Conservation (phyloP, 108 stramenopile genomes). For the Chaetoceros muelleri region DNA sequence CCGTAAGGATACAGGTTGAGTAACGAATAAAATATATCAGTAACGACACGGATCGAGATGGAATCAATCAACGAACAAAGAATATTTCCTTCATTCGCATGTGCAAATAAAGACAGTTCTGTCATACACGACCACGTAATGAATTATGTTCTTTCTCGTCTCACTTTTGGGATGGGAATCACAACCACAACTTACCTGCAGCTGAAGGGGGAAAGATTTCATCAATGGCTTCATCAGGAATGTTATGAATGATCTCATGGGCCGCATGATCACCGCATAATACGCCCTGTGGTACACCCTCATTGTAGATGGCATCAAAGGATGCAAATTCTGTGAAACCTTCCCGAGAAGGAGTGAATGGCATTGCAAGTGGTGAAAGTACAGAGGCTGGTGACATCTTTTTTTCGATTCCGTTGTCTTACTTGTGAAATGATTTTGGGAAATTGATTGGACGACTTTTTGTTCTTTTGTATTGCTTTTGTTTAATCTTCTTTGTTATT, state of each 20-base stretch:
- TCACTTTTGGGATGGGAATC: too few species aligned
- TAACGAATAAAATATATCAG: too few species aligned
- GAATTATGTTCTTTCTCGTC: too few species aligned
- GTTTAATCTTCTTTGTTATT: too few species aligned
- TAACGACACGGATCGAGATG: too few species aligned
- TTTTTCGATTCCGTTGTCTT: too few species aligned
- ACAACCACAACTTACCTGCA: not conserved
- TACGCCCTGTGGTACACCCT: constrained; percentile 12
- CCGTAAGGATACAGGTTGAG: too few species aligned
- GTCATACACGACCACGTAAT: not conserved
- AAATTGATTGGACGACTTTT: too few species aligned
- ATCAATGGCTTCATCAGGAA: constrained; percentile 37
- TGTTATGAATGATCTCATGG: constrained; percentile 21
- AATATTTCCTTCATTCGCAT: too few species aligned
- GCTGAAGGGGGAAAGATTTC: constrained; percentile 6
- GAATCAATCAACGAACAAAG: too few species aligned
- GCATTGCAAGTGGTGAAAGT: constrained; percentile 9
- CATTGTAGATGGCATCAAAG: constrained; percentile 16
- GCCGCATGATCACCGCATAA: not conserved
- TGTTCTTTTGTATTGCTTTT: too few species aligned
- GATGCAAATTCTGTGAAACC: not conserved
- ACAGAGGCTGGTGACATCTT: not conserved
- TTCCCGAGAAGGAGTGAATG: constrained; percentile 3
- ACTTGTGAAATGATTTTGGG: too few species aligned
- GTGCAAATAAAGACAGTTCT: not conserved